A percentile compares a stretch with the other conserved stretches of the same genome.
Evolutionary conservation across 441 rosid species (phyloP).

Genomic region (Capsella rubella): DNA sequence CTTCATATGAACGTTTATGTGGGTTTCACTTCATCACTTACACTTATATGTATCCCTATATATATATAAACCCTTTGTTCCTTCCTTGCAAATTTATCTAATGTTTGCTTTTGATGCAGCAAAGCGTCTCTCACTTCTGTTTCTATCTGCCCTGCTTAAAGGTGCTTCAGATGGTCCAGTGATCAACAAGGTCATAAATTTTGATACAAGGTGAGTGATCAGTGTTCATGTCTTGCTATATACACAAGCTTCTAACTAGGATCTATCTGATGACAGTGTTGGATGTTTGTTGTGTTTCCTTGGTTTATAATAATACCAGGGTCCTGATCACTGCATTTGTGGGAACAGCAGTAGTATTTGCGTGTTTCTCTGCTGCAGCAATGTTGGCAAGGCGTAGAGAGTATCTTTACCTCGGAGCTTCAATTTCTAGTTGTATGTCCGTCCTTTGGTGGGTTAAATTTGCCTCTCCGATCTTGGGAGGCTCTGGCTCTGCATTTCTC

Average conservation of each 20-base stretch:
- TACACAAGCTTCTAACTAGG: not conserved
- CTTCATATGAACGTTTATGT: slow-evolving; percentile 57
- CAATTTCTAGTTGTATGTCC: slow-evolving; percentile 71
- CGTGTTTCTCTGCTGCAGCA: slow-evolving; percentile 80
- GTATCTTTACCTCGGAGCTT: slow-evolving; percentile 79
- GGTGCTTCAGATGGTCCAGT: slow-evolving; percentile 82
- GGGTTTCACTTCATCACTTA: not conserved
- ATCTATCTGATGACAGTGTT: not conserved
- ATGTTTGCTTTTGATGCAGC: slow-evolving; percentile 48
- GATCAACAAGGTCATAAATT: slow-evolving; percentile 58
- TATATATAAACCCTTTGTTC: not conserved
- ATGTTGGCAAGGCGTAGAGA: slow-evolving; percentile 80
- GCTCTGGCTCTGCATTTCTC: slow-evolving; percentile 60
- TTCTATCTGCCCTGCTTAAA: slow-evolving; percentile 61
- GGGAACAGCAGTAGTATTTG: slow-evolving; percentile 76
- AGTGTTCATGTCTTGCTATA: not conserved
- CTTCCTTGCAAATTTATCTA: not conserved
- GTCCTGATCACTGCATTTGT: slow-evolving; percentile 72
- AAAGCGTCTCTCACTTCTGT: slow-evolving; percentile 64
- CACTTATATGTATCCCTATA: not conserved
- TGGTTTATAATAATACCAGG: slow-evolving; percentile 44
- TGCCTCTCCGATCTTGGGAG: slow-evolving; percentile 68
- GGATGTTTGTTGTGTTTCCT: not conserved
- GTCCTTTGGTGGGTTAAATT: slow-evolving; percentile 67
- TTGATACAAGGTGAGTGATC: slow-evolving; percentile 61